Evolutionary conservation across 2,329 filamentous ascomycete genomes (phyloP), one percentile per base, ranked within the genome.

Genomic region (Alternaria arbusti): DNA sequence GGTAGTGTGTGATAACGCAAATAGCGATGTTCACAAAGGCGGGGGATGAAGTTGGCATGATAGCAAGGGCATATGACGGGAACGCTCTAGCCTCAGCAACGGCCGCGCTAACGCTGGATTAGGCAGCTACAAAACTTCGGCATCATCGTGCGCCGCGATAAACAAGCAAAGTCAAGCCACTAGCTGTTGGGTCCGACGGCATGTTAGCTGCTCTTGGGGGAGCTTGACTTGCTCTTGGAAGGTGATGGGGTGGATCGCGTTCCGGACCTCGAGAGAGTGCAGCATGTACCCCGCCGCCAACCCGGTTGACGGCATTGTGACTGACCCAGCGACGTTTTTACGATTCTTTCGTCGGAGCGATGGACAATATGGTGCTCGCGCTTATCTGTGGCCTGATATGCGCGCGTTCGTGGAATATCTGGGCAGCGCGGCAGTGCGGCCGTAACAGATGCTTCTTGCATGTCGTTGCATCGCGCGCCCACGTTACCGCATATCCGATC

Each of bases 151-250:
- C 30, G 15, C 9, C 30, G 26, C 26, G 62, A 67, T 62, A 65
- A 58, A 54, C 62, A 62, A 67, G 64, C 64, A 58, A 54, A 22
- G 11, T 44, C 58, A 65, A 65, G 61, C 36, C 57, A n/a, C 61
- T 65, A 65, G 40, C 12, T 15, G 8, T 30, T 51, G 55, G 61
- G n/a, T 13, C 52, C 22, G 4, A 32, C 50, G 52, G 55, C 23
- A 11, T 23, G 22, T 36, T 56, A 54, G 55, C 52, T 56, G 43
- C 22, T 57, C 55, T 61, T 59, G 59, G 59, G 26, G 3, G 47
- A n/a, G 62, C 64, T 67, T 67, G 36, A 57, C 26, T 57, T 43
- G 15, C 25, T 62, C 62, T 62, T 67, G 62, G 62, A 65, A 67
- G 64, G 61, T 65, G 55, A 47, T 15, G 17, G 5, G 12, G 25